phyloP scores from a whole-genome alignment of 176 grass and related monocot species.

The Eragrostis nindensis region DNA sequence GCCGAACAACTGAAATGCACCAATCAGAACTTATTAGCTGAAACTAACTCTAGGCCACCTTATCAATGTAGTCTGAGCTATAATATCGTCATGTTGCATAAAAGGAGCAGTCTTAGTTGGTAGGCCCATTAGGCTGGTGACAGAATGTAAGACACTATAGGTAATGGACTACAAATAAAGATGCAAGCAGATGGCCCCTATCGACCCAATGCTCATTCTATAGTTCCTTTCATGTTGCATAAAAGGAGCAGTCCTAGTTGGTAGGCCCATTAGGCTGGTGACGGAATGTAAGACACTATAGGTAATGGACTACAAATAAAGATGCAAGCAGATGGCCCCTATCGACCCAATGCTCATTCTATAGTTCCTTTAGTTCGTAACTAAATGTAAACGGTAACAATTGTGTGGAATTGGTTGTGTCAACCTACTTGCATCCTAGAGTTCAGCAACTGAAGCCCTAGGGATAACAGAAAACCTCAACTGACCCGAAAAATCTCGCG shows the following conservation, averaged over 20 bases:
- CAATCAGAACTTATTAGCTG: not conserved
- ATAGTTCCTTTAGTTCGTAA: not conserved
- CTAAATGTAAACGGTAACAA: not conserved
- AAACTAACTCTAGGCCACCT: not conserved
- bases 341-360: not conserved
- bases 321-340: not conserved
- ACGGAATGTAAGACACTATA: not conserved
- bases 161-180: not conserved
- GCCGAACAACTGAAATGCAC: not conserved
- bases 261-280: not conserved
- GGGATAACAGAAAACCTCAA: not conserved
- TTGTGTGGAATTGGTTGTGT: not conserved
- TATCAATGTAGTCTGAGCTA: not conserved
- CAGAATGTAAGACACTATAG: not conserved
- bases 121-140: not conserved
- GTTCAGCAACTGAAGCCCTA: not conserved
- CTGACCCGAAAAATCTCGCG: not conserved
- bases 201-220: not conserved
- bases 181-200: not conserved
- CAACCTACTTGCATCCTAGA: not conserved
- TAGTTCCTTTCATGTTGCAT: not conserved
- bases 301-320: not conserved
- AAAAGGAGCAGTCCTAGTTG: not conserved
- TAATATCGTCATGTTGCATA: not conserved
- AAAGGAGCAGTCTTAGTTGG: not conserved